These are phyloP conservation scores for Suillus lakei DNA, from an alignment of 768 basidiomycete genomes.

Conservation along the genomic window DNA sequence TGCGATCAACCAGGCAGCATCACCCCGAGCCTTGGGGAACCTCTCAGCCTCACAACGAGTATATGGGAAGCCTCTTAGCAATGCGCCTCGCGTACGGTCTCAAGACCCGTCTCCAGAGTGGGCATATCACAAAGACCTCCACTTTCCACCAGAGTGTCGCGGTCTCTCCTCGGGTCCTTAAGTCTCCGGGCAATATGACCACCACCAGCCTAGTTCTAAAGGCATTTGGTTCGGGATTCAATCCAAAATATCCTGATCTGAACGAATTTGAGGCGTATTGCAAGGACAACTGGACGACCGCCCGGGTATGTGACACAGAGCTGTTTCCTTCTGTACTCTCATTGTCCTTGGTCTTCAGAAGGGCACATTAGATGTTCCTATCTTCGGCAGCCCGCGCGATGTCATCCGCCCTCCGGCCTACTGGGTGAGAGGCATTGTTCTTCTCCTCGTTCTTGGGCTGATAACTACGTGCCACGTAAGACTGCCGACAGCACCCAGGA, in stretches of 20 bases:
- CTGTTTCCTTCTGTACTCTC: too few species aligned
- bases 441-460: too few species aligned
- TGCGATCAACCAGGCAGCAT: not conserved
- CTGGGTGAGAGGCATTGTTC: too few species aligned
- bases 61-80: not conserved
- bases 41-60: constrained; percentile 11
- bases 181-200: constrained; percentile 4
- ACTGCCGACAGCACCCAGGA: not conserved
- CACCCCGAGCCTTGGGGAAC: constrained; percentile 13
- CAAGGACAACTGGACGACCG: constrained; percentile 7
- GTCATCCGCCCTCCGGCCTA: constrained; percentile 2
- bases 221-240: constrained; percentile 1
- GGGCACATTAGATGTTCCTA: too few species aligned
- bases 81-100: not conserved
- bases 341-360: too few species aligned
- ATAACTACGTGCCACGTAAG: not conserved
- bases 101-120: constrained; percentile 7
- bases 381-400: not conserved
- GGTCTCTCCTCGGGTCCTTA: constrained; percentile 2
- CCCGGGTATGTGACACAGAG: not conserved
- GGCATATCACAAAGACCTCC: not conserved
- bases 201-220: not conserved
- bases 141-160: constrained; percentile 8
- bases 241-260: not conserved
- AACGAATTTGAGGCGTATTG: constrained; percentile 9